These are phyloP conservation scores for Nannochloropsis oceanica DNA, from an alignment of 108 stramenopile species.

Conservation along the genomic window DNA sequence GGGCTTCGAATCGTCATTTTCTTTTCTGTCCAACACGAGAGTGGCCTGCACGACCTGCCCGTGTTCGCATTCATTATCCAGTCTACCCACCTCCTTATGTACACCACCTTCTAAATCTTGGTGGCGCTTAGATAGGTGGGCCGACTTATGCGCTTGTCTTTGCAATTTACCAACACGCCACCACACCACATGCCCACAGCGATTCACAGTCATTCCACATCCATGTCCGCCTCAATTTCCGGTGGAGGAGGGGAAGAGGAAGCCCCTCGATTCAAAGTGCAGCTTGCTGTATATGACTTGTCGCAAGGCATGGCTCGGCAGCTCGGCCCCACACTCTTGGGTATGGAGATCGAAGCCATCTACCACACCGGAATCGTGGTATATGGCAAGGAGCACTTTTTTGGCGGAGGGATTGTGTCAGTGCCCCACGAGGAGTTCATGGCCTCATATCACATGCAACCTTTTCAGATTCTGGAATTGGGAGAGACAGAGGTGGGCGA, in stretches of 20 bases:
- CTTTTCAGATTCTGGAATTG: slow-evolving; percentile 21
- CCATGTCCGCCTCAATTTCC: not conserved
- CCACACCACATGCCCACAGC: no score
- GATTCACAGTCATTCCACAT: no score
- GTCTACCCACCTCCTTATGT: no score
- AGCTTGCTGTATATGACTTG: slow-evolving; percentile 39
- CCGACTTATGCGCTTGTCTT: no score
- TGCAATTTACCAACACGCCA: no score
- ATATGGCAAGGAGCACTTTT: slow-evolving; percentile 37
- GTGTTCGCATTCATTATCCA: no score
- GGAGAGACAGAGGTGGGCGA: slow-evolving; percentile 25
- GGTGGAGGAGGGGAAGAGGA: not conserved
- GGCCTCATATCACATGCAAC: slow-evolving; percentile 13
- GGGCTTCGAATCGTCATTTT: no score
- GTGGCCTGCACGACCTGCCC: no score
- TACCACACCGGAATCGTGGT: slow-evolving; percentile 13
- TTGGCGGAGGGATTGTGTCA: slow-evolving; percentile 36
- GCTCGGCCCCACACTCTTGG: slow-evolving; percentile 29
- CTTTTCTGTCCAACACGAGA: no score
- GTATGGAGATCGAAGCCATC: slow-evolving; percentile 33
- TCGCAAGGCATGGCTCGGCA: slow-evolving; percentile 29
- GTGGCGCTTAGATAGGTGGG: no score
- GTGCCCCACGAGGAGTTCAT: slow-evolving; percentile 26
- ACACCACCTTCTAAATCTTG: no score
- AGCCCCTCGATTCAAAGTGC: slow-evolving; percentile 7